Conservation (phyloP, 495 filamentous ascomycete species). For the Tuber aestivum region DNA sequence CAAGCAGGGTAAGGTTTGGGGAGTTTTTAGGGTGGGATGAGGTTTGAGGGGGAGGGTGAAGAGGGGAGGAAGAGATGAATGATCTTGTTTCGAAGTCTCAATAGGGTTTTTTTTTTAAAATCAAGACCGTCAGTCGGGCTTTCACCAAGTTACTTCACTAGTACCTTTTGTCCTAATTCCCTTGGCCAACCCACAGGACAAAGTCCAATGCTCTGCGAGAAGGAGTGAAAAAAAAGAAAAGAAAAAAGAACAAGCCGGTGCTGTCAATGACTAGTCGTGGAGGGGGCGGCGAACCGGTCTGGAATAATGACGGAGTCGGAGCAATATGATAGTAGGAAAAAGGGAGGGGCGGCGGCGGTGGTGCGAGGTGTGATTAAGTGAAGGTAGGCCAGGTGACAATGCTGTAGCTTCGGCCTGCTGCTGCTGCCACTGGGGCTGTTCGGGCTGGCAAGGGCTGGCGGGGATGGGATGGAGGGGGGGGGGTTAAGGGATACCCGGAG, state of each 20-base stretch:
- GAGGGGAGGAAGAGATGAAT: background rate
- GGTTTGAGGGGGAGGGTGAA: background rate
- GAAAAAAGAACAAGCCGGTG: slow-evolving; percentile 2
- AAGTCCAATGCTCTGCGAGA: background rate
- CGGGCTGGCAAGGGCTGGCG: slow-evolving; percentile 34
- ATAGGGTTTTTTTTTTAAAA: slow-evolving; percentile 2
- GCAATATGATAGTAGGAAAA: background rate
- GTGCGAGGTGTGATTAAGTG: background rate
- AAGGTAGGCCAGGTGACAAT: background rate
- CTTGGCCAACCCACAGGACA: slow-evolving; percentile 1
- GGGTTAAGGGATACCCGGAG: slow-evolving; percentile 15
- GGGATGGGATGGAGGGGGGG: slow-evolving; percentile 38
- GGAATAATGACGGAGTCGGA: slow-evolving; percentile 1
- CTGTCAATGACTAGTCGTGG: slow-evolving; percentile 2
- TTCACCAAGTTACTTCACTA: slow-evolving; percentile 4
- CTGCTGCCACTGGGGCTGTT: slow-evolving; percentile 18
- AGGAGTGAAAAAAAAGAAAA: background rate
- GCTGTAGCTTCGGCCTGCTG: background rate
- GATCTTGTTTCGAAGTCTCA: background rate
- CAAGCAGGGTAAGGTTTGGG: background rate
- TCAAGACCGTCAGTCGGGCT: background rate
- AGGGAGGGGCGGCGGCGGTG: background rate
- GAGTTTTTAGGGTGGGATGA: background rate
- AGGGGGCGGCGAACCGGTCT: slow-evolving; percentile 1
- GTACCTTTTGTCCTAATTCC: slow-evolving; percentile 4